Base-by-base conservation (phyloP, 345 rosid genomes). In the Limnanthes douglasii region DNA sequence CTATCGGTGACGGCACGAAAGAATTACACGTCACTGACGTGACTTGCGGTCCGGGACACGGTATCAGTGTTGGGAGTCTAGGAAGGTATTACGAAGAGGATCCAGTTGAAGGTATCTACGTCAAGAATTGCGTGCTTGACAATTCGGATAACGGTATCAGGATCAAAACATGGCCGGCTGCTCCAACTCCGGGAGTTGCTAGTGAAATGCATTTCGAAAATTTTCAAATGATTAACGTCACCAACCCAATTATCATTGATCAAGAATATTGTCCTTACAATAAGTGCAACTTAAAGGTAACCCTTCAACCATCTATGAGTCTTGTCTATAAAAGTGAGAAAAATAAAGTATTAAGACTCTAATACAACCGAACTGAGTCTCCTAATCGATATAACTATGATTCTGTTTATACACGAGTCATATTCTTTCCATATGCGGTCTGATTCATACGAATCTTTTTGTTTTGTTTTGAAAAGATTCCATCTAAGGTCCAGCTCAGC, bases 1-100 rank as follows among this genome's bases (percentile, higher is more conserved):
- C 62, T 1, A 55, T 57, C 15, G 51, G 50, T 12, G 51, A 57
- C 15, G 56, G 62, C 12, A 57, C 5, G 31, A 43, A 12, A 31
- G 38, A 50, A 21, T 46, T 57, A 19, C 54, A 24, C 25, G 56
- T 57, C 4, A 46, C 43, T 37, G 39, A 28, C 25, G 62, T 57
- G 2, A 11, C 16, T 9, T 54, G 45, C 29, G 57, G 59, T 43
- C 62, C 62, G 1, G 62, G 62, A 14, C 62, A 57, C 8, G 62
- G 62, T 5, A 43, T 50, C 28, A 60, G 70, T 39, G 56, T 68
- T 2, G 70, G 75, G 15, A 69, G 75, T 31, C 64, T 69, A 15
- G 68, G 71, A 39, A 57, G 46, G 29, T 60, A 48, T 38, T 39
- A 26, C 5, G 5, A 43, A 1, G 71, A 60, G 50, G 16, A 9